These are phyloP conservation scores for Sutorius australiensis DNA, from an alignment of 768 basidiomycete species.

Conservation along the genomic window DNA sequence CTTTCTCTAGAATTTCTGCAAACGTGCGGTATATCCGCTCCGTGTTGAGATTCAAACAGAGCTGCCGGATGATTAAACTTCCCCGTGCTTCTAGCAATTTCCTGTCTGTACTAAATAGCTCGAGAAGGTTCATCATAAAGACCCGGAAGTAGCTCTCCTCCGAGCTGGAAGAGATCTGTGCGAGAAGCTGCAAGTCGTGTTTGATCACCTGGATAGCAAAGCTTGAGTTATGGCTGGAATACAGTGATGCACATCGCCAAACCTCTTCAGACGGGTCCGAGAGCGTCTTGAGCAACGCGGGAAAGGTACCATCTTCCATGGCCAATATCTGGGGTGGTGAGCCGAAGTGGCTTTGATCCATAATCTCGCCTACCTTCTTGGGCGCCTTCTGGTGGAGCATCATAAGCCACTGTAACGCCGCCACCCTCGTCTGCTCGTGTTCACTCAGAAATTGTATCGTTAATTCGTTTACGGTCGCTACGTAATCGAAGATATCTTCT, in stretches of 20 bases:
- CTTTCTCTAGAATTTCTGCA: conserved; percentile 96
- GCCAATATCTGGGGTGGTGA: conserved; percentile 67
- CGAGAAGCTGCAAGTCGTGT: conserved; percentile 90
- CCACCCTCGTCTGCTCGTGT: conserved; percentile 93
- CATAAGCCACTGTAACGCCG: conserved; percentile 94
- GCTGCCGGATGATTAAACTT: conserved; percentile 91
- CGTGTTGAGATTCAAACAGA: conserved; percentile 91
- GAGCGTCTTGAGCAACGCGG: conserved; percentile 88
- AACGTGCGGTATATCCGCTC: conserved; percentile 94
- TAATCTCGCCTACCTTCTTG: conserved; percentile 60
- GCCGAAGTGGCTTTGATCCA: not conserved
- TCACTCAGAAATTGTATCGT: conserved; percentile 95
- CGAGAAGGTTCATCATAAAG: conserved; percentile 93
- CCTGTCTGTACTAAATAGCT: conserved; percentile 92
- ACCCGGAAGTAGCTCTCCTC: conserved; percentile 94
- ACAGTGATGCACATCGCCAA: conserved; percentile 7
- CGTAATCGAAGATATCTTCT: conserved; percentile 83
- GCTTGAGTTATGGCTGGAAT: not conserved
- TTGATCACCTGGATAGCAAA: conserved; percentile 72
- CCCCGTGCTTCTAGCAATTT: conserved; percentile 86
- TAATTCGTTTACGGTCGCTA: conserved; percentile 86
- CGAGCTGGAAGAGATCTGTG: conserved; percentile 94
- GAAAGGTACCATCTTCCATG: conserved; percentile 96
- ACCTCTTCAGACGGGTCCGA: conserved; percentile 97
- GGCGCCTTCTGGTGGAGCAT: conserved; percentile 99